Base-by-base conservation (phyloP, 2,329 filamentous ascomycete species). In the Colletotrichum trifolii region DNA sequence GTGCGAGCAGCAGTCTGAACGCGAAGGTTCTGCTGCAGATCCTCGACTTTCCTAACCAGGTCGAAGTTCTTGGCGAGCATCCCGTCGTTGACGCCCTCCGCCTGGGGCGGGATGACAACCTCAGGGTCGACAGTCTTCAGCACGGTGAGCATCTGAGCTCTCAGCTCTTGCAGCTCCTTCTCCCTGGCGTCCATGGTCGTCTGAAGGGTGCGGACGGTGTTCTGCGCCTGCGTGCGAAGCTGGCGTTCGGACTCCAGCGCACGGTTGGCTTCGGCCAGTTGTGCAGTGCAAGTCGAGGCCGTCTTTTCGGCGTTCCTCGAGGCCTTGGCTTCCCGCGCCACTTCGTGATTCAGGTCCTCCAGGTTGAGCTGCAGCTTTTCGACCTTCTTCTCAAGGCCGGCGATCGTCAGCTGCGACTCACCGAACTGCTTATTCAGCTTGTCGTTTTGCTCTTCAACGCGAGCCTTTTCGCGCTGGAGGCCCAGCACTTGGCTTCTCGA, bases 321-420 rank as follows among this genome's bases (percentile, higher is more conserved):
- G 17, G 89, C 89, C 80, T 97, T 96, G 73, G 94, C 93, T 78
- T 97, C 95, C 36, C 94, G 87, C 54, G 92, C 91, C 58, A 97
- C 86, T 76, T 98, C 94, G 71, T 98, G 95, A 70, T 93, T 97
- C 40, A 97, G 83, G 75, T 99, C 95, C 75, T 99, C 95, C 8
- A 98, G 79, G 72, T 87, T 94, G 46, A 98, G 85, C 55, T 94
- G 88, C 35, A 98, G 83, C 78, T 97, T 97, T 78, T 98, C 95
- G 56, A 96, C 91, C 76, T 96, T 93, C 82, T 98, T 98, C 76
- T 97, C 94, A 8, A 97, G 80, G 1, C 92, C 91, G 0, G 91
- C 91, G 69, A 97, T 89, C 6, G 89, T 89, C 33, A 97, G 78
- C 71, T 97, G 95, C 6, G 92, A 85, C 69, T 97, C 94, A 61